Evolutionary conservation across 1,139 yeast species (phyloP), one percentile per base, ranked within the genome.

Genomic region (Yamadazyma taylorii): DNA sequence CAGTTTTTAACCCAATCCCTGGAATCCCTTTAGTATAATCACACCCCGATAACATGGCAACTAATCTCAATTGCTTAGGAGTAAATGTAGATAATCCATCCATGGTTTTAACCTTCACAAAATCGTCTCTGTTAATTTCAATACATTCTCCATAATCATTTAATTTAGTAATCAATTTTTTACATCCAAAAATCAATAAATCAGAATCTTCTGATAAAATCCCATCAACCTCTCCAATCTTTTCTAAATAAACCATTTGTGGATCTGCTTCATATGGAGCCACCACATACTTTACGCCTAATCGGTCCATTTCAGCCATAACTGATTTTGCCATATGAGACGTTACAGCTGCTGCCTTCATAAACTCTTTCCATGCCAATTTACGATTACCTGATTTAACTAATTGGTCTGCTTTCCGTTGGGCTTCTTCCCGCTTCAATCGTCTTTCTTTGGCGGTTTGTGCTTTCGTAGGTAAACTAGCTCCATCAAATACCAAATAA

Each of bases 251-350:
- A 6, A 92, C 97, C 84, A 94, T 78, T 58, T 94, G 98, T 0
- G 98, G 86, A 58, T 94, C 99, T 0, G 98, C 98, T 62, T 94
- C 99, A 56, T 89, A 94, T 0, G 99, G 99, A 0, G 99, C 98
- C 8, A 94, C 98, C 13, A 92, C 78, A 52, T 79, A 92, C 45
- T 73, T 73, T 33, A 94, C 79, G 1, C 64, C 61, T 34, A 73
- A 67, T n/a, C 58, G 52, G 48, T 80, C 81, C 44, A 94, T 70
- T 47, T 78, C 83, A 24, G 83, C 83, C 60, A 90, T 88, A 13
- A 92, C 72, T 17, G 88, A 76, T 51, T 86, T 85, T 4, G 96
- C 97, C 94, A 94, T 89, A 46, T 79, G 80, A 1, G 96, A 90
- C 1, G 96, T 85, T 11, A 94, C 86, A 48, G 85, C 90, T 5